Base-by-base conservation (phyloP, 2,329 filamentous ascomycete genomes). In the Xylaria digitata region DNA sequence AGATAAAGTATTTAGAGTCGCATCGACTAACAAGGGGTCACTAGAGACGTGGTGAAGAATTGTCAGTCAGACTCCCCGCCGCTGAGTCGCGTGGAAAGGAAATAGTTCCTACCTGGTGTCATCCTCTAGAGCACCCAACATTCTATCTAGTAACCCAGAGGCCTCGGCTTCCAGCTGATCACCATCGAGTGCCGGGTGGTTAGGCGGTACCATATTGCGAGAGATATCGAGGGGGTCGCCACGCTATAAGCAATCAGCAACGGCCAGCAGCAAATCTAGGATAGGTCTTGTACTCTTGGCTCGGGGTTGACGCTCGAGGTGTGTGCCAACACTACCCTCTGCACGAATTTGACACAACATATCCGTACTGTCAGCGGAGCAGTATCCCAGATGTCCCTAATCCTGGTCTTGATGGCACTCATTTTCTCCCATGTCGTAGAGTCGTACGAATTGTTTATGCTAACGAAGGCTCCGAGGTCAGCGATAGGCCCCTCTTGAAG, bases 271-370 rank as follows among this genome's bases (percentile, higher is more conserved):
- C n/a, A 11, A 17, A 23, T 1, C 21, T 34, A 34, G 15, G 34
- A 53, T 43, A 50, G 46, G 17, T 48, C 32, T 54, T 87, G 79
- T 87, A 97, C 93, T 83, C 93, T 89, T 72, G 92, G 91, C 77
- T 98, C 95, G 63, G 89, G 85, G 72, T 92, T 92, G 65, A 90
- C 82, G 53, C 93, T 93, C n/a, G 90, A 89, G 11, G 93, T 97
- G 80, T 99, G 95, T 19, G 94, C 92, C 71, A 97, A 87, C 50
- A 99, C 92, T 50, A 98, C 93, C 70, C 93, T 90, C 82, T 99
- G 95, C 43, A 93, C 91, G 79, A 99, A 99, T 80, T 99, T 99
- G 85, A 98, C 91, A 82, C 96, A 98, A 84, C 94, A 97, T 78
- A 98, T 90, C 74, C 90, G 90, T 70, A 98, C 88, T 2, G 93